Conservation (phyloP, 495 filamentous ascomycete species). For the Penicillium manginii region DNA sequence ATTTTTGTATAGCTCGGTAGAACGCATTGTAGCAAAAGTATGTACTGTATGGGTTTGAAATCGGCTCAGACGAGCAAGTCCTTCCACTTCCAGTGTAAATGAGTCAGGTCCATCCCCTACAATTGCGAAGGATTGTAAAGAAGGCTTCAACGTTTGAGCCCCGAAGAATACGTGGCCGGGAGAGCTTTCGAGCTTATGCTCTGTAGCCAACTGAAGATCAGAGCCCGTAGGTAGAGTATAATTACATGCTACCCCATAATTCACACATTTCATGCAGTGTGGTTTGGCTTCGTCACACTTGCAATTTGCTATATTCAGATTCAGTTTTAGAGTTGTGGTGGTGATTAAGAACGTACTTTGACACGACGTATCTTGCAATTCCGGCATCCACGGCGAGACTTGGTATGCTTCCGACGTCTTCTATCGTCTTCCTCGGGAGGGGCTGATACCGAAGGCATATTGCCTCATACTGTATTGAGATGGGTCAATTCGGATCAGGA, state of each 20-base stretch:
- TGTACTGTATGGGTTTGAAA: constrained; percentile 35
- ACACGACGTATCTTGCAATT: constrained; percentile 49
- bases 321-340: neutral
- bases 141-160: neutral
- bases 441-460: neutral
- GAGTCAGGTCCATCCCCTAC: constrained; percentile 22
- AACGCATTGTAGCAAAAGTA: constrained; percentile 26
- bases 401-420: constrained; percentile 29
- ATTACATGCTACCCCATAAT: constrained; percentile 43
- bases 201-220: constrained; percentile 34
- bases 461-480: neutral
- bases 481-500: neutral
- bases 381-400: constrained; percentile 43
- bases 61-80: constrained; percentile 30
- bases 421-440: neutral
- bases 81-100: constrained; percentile 29
- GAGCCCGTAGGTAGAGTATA: constrained; percentile 25
- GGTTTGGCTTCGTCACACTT: constrained; percentile 47
- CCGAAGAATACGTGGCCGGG: constrained; percentile 10
- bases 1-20: constrained; percentile 18
- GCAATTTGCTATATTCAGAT: neutral
- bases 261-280: constrained; percentile 36
- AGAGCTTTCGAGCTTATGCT: constrained; percentile 6
- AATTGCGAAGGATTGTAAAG: neutral
- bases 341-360: constrained; percentile 33